Base-by-base conservation (phyloP, 1,139 yeast genomes). In the Suhomyces bokatorum region DNA sequence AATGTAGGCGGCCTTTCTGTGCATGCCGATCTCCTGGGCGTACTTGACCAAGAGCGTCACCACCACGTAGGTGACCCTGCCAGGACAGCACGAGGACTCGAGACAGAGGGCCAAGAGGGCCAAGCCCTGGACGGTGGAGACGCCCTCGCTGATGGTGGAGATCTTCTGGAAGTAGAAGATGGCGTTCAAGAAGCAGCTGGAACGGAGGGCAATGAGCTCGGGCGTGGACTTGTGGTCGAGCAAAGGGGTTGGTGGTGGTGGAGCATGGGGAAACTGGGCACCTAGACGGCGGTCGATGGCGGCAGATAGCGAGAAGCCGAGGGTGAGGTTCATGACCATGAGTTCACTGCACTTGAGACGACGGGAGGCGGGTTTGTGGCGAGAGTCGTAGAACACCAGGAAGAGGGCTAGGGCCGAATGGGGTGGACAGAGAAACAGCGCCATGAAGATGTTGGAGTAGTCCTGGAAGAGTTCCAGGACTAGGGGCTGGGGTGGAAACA, bases 11-110 rank as follows among this genome's bases (percentile, higher is more conserved):
- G 83, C 87, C 14, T 63, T 64, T 30, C 88, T 64, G 55, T 86
- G 87, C 16, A 86, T 63, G 0, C 95, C 93, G 45, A 84, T 61
- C 39, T 80, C 85, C 51, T 77, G 82, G 0, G 87, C 86, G 51
- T 71, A 75, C 44, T 87, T 66, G 3, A 80, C 73, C 1, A 84
- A 83, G 7, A 77, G 70, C 0, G 83, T 64, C 0, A 73, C 58
- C 10, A 83, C 54, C 28, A 73, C 64, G 53, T 71, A 75, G 28
- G 75, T 69, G 26, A 68, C 63, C 32, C 75, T 75, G 11, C 79
- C 70, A 6, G 69, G 59, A 9, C 75, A 60, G 54, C 75, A 62
- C 38, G 70, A 66, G 1, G 68, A 60, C 40, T 79, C 82, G 11
- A 78, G 63, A 53, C 73, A 77, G 3, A 69, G 50, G 3, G 75